These are phyloP conservation scores for Annona squamosa DNA, from an alignment of 164 flowering plant species.

Conservation along the genomic window DNA sequence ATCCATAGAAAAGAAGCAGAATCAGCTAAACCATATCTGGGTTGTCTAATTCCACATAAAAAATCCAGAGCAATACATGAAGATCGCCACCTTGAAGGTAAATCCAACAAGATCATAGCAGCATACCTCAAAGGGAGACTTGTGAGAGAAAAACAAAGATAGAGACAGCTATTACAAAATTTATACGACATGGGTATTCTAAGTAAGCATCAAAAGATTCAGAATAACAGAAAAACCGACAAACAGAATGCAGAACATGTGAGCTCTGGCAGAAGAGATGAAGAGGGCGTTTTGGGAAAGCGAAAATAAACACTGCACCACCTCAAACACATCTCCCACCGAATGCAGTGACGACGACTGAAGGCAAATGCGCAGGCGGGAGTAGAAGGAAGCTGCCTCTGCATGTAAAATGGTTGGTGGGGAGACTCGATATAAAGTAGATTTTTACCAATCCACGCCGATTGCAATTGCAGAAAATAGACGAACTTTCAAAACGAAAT, in stretches of 20 bases:
- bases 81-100: too few relatives aligned
- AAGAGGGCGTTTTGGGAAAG: too few relatives aligned
- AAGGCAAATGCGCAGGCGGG: not conserved
- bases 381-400: not conserved
- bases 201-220: not conserved
- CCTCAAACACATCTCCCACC: not conserved
- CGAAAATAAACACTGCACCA: not conserved
- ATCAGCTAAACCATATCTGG: conserved; percentile 1
- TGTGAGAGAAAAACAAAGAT: not conserved
- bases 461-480: not conserved
- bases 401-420: not conserved
- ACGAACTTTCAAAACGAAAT: not conserved
- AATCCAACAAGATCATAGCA: too few relatives aligned
- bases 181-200: conserved; percentile 2
- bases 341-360: not conserved
- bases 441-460: conserved; percentile 8
- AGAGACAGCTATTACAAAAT: not conserved
- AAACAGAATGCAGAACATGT: not conserved
- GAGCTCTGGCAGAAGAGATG: not conserved
- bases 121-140: not conserved
- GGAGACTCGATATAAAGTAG: not conserved
- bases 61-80: not conserved
- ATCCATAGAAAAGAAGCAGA: not conserved
- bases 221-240: not conserved
- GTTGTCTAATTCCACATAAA: not conserved